Base-by-base conservation (phyloP, 208 protist genomes). In the Strigomonas culicis region DNA sequence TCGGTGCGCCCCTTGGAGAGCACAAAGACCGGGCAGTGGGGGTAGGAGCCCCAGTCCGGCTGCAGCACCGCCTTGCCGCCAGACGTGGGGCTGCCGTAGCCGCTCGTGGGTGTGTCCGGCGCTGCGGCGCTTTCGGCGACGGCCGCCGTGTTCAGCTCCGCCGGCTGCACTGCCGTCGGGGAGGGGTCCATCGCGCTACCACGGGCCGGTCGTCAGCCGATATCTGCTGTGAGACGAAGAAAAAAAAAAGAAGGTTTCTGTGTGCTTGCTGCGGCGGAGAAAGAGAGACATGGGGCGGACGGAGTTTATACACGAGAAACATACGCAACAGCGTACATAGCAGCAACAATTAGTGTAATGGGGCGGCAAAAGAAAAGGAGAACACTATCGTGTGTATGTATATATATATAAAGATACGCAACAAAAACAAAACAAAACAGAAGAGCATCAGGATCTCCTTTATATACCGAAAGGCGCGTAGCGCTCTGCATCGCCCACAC, bases 21-120 rank as follows among this genome's bases (percentile, higher is more conserved):
- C 13, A 96, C 79, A 70, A 83, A 96, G 30, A 96, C 79, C 3
- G 86, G 86, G 70, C 86, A 91, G 63, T 89, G 82, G 11, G 82
- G 82, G 53, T 88, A 88, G 34, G 66, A 28, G 0, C 27, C 64
- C 22, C 61, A 34, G 55, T 80, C 68, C 36, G 13, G 36, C 6
- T 41, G 8, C 36, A 41, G 8, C 36, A 41, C 36, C 8, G 6
- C 13, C 13, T 6, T 41, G 36, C 36, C 36, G 36, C 36, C 36
- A 13, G 36, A 17, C 8, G 36, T 41, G 36, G 57, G n/a, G n/a
- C n/a, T n/a, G n/a, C n/a, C n/a, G n/a, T n/a, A n/a, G n/a, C n/a
- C n/a, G n/a, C n/a, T n/a, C n/a, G n/a, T n/a, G n/a, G n/a, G n/a
- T n/a, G n/a, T n/a, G n/a, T n/a, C n/a, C n/a, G n/a, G n/a, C n/a